phyloP scores from a whole-genome alignment of 2,329 filamentous ascomycete species.

The Clarireedia homoeocarpa region DNA sequence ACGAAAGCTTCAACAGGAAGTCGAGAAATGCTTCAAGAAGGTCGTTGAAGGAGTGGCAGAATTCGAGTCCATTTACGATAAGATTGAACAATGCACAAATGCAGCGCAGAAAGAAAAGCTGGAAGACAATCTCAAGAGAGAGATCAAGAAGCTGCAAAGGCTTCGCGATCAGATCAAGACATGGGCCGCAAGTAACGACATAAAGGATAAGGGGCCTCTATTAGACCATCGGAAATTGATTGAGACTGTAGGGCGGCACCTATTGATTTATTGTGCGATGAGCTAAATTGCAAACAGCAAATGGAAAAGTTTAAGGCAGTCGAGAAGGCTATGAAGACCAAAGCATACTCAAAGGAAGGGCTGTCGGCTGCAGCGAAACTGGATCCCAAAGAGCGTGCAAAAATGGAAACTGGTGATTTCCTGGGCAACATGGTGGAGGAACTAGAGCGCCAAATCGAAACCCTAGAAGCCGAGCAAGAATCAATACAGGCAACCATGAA shows the following conservation, averaged over 20 bases:
- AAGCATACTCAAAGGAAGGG: slow-evolving; percentile 97
- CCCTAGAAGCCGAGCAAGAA: slow-evolving; percentile 84
- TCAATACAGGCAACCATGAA: slow-evolving; percentile 81
- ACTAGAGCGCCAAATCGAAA: slow-evolving; percentile 88
- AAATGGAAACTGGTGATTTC: slow-evolving; percentile 81
- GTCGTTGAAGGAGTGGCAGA: slow-evolving; percentile 85
- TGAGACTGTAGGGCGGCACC: slow-evolving; percentile 64
- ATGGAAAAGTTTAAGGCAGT: slow-evolving; percentile 99
- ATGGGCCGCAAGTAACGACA: slow-evolving; percentile 96
- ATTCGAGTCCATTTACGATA: slow-evolving; percentile 95
- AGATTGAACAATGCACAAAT: slow-evolving; percentile 90
- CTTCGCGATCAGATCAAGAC: slow-evolving; percentile 98
- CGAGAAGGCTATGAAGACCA: slow-evolving; percentile 99
- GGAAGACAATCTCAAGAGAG: slow-evolving; percentile 95
- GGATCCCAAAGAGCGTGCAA: slow-evolving; percentile 96
- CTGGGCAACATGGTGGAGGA: slow-evolving; percentile 82
- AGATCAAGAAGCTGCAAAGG: slow-evolving; percentile 99
- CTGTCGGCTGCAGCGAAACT: slow-evolving; percentile 85
- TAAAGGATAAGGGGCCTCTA: slow-evolving; percentile 97
- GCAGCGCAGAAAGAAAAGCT: slow-evolving; percentile 95
- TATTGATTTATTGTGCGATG: slow-evolving; percentile 10
- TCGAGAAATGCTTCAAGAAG: slow-evolving; percentile 99
- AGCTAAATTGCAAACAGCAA: slow-evolving; percentile 52
- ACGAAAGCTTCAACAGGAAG: slow-evolving; percentile 94
- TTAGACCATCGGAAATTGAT: slow-evolving; percentile 92